Evolutionary conservation across 2,329 filamentous ascomycete species (phyloP).

Genomic region (Pseudogymnoascus sp.): DNA sequence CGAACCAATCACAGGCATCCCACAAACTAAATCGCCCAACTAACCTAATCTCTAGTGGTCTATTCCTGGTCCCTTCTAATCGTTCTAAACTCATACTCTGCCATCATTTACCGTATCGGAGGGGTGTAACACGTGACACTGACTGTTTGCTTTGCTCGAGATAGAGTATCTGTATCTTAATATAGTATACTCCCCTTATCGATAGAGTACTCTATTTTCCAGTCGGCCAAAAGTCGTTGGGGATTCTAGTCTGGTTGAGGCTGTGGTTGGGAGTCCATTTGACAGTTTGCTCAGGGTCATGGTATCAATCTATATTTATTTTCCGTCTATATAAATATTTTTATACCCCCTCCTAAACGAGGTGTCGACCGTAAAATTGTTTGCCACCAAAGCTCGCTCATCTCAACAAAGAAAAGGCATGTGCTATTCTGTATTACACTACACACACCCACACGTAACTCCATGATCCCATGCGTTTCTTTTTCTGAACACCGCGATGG

Average conservation of each 20-base stretch:
- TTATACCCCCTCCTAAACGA: background rate
- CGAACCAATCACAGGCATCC: background rate
- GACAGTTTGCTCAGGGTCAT: background rate
- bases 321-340: background rate
- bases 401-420: background rate
- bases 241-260: background rate
- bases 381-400: background rate
- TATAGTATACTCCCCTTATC: background rate
- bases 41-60: conserved; percentile 1
- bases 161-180: background rate
- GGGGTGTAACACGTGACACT: background rate
- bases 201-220: no score
- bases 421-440: background rate
- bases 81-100: no score
- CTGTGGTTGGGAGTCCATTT: background rate
- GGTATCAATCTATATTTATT: background rate
- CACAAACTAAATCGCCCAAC: conserved; percentile 8
- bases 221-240: background rate
- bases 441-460: background rate
- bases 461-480: background rate
- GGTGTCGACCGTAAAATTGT: background rate
- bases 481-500: background rate
- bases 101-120: background rate
- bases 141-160: background rate
- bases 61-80: background rate